phyloP scores from a whole-genome alignment of 2,329 filamentous ascomycete species.

The Fusarium papillatum region DNA sequence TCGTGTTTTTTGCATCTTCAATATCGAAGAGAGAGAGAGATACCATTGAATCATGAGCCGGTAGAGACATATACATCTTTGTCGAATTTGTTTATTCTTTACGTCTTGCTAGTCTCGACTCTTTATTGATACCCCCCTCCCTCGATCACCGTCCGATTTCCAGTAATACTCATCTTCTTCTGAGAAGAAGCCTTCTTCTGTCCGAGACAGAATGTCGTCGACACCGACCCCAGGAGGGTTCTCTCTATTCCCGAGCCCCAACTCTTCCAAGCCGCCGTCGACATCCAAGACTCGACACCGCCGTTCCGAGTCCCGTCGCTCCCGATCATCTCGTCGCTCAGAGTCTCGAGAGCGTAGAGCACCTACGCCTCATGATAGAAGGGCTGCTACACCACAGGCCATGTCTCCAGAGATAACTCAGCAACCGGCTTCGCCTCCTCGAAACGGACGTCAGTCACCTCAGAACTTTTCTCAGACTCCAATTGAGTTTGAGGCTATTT shows the following conservation, averaged over 20 bases:
- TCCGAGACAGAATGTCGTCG: slow-evolving; percentile 52
- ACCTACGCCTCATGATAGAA: slow-evolving; percentile 50
- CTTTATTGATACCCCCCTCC: slow-evolving; percentile 29
- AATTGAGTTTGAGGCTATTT: slow-evolving; percentile 49
- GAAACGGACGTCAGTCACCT: slow-evolving; percentile 49
- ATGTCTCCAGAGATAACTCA: slow-evolving; percentile 31
- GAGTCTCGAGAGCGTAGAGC: slow-evolving; percentile 53
- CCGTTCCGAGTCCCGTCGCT: slow-evolving; percentile 51
- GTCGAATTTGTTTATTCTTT: not conserved
- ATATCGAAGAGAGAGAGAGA: not conserved
- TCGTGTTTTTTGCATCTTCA: not conserved
- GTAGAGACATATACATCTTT: slow-evolving; percentile 33
- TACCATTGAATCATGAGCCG: slow-evolving; percentile 42
- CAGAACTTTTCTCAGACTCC: slow-evolving; percentile 49
- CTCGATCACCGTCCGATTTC: slow-evolving; percentile 21
- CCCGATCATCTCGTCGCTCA: slow-evolving; percentile 47
- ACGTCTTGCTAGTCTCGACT: slow-evolving; percentile 23
- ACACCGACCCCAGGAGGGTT: slow-evolving; percentile 62
- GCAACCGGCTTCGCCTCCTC: slow-evolving; percentile 37
- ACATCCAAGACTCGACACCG: slow-evolving; percentile 53
- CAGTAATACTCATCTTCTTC: slow-evolving; percentile 35
- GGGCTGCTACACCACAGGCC: slow-evolving; percentile 41
- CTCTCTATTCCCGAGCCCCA: slow-evolving; percentile 70
- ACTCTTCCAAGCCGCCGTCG: slow-evolving; percentile 48
- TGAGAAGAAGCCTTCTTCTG: slow-evolving; percentile 40